Base-by-base conservation (phyloP, 2,329 filamentous ascomycete genomes). In the Neonectria magnoliae region DNA sequence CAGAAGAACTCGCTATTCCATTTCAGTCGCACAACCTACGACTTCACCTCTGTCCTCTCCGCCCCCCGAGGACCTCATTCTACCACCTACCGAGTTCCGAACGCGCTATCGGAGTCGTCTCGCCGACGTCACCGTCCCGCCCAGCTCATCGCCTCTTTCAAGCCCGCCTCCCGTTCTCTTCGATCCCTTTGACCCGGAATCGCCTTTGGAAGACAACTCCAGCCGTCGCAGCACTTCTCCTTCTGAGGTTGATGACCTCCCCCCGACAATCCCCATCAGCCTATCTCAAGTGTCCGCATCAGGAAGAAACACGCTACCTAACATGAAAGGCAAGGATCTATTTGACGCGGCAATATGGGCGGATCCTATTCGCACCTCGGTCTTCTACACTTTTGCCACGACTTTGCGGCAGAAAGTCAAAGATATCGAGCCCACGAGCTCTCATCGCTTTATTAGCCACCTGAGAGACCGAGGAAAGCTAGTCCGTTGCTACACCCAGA, bases 331-430 rank as follows among this genome's bases (percentile, higher is more conserved):
- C 2, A 86, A 88, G 60, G 90, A 93, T 71, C 79, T 93, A 3
- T 93, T 93, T 69, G 90, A 93, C 76, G 85, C 86, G 16, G 88
- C 88, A 29, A 88, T 93, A 60, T 93, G 90, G 88, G 82, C 88
- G 0, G 89, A 92, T 71, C 88, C 90, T 0, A 77, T 88, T 16
- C 87, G 88, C 50, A 93, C 90, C 0, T 89, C 89, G 0, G 87
- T 92, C 10, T 92, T 93, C 67, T 92, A 92, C 73, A 90, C 87
- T 11, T 93, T 93, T 71, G 88, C 90, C 38, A 90, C 90, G 0
- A 89, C 87, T 0, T 78, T 93, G 5, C 84, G 90, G 29, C 85
- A 91, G 67, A 90, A 88, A 60, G 86, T 91, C 16, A 83, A 81
- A 42, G 84, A 86, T n/a, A 88, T 91, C 10, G 79, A 85, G 57